Percentiles rank a stretch among this genome's conserved stretches.
Evolutionary conservation across 768 basidiomycete genomes (phyloP).

Genomic region (Lactarius evosmus): DNA sequence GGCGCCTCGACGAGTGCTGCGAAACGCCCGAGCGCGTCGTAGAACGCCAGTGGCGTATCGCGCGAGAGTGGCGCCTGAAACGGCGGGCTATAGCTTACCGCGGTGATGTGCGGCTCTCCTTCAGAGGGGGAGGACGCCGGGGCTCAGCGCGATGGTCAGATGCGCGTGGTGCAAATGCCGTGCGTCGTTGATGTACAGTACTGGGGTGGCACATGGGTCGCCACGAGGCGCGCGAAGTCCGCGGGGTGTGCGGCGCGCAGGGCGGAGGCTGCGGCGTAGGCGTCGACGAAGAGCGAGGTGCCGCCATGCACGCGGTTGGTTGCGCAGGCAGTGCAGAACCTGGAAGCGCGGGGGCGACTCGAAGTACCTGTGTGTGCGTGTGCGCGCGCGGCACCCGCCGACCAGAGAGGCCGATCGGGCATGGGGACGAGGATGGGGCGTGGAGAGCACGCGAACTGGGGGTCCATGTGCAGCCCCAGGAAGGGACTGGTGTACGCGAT

Average conservation of each 20-base stretch:
- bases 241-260: conserved; percentile 47
- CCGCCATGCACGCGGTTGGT: conserved; percentile 83
- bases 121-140: not conserved
- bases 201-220: conserved; percentile 75
- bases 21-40: conserved; percentile 60
- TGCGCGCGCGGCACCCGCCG: not conserved
- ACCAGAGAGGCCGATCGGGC: not conserved
- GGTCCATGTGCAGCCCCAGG: conserved; percentile 88
- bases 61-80: conserved; percentile 82
- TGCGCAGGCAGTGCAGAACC: conserved; percentile 85
- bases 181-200: conserved; percentile 89
- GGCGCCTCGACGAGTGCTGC: conserved; percentile 53
- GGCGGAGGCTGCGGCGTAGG: conserved; percentile 56
- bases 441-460: conserved; percentile 57
- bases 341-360: conserved; percentile 90
- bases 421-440: not conserved
- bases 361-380: conserved; percentile 64
- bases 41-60: conserved; percentile 54
- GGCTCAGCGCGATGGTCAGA: conserved; percentile 67
- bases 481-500: conserved; percentile 93
- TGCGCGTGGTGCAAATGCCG: conserved; percentile 75
- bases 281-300: conserved; percentile 82
- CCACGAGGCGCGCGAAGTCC: conserved; percentile 56
- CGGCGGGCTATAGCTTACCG: conserved; percentile 91
- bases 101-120: conserved; percentile 40